phyloP scores from a whole-genome alignment of 306 rosid species.

The Parietaria judaica region DNA sequence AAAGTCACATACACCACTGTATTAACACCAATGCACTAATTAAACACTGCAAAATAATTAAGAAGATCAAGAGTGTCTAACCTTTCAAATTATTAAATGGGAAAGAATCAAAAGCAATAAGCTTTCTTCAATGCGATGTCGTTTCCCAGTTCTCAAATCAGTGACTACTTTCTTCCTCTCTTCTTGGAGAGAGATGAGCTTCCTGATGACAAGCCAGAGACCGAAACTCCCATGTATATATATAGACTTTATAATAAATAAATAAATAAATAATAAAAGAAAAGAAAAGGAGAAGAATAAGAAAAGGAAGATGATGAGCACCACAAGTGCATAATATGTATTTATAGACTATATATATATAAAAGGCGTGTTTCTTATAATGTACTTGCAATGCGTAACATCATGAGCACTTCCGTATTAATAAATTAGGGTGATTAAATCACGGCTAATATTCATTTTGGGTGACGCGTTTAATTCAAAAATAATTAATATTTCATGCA shows the following conservation, averaged over 20 bases:
- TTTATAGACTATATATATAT: constrained; percentile 19
- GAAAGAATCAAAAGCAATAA: background rate
- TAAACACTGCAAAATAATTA: too few species aligned
- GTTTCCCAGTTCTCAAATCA: constrained; percentile 5
- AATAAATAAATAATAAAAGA: background rate
- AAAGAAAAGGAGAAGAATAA: constrained; percentile 14
- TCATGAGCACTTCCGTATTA: constrained; percentile 16
- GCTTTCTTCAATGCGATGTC: too few species aligned
- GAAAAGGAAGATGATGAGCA: background rate
- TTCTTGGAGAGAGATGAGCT: constrained; percentile 10
- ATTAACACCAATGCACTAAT: too few species aligned
- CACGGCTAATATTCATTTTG: constrained; percentile 24
- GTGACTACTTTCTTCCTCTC: constrained; percentile 2
- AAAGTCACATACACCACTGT: too few species aligned
- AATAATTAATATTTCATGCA: background rate
- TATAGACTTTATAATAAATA: background rate
- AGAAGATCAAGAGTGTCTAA: constrained; percentile 1
- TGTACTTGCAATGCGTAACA: constrained; percentile 22
- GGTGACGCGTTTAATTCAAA: constrained; percentile 11
- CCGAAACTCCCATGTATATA: background rate
- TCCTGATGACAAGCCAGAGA: background rate
- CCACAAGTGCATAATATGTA: constrained; percentile 8
- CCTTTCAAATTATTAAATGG: background rate
- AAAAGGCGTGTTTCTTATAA: constrained; percentile 2
- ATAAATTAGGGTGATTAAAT: constrained; percentile 8